These are phyloP conservation scores for Calonectria montana DNA, from an alignment of 2,329 filamentous ascomycete genomes.

Conservation along the genomic window DNA sequence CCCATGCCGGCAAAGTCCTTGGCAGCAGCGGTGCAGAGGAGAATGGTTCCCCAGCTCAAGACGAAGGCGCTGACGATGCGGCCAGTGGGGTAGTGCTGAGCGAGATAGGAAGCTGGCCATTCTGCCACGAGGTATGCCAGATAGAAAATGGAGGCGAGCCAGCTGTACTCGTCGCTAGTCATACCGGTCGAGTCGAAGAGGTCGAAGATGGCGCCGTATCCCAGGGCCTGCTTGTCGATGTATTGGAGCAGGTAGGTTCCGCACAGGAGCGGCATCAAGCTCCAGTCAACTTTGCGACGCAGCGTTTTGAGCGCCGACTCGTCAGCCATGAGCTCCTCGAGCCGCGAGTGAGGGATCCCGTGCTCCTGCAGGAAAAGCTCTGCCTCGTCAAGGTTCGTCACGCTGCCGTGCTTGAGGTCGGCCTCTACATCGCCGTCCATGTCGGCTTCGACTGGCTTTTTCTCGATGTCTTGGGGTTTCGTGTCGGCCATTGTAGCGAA, in stretches of 20 bases:
- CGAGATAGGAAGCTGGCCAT: slow-evolving; percentile 50
- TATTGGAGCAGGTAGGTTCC: slow-evolving; percentile 64
- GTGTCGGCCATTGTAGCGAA: slow-evolving; percentile 28
- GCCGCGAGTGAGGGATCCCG: slow-evolving; percentile 36
- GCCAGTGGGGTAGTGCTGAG: slow-evolving; percentile 49
- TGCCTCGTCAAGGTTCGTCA: slow-evolving; percentile 42
- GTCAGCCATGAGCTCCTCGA: slow-evolving; percentile 40
- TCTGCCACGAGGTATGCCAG: slow-evolving; percentile 60
- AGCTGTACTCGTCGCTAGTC: slow-evolving; percentile 59
- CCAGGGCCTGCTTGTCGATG: slow-evolving; percentile 66
- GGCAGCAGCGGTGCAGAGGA: slow-evolving; percentile 57
- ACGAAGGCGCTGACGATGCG: slow-evolving; percentile 50
- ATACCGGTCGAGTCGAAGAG: slow-evolving; percentile 62
- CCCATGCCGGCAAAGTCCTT: slow-evolving; percentile 57
- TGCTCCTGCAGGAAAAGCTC: slow-evolving; percentile 42
- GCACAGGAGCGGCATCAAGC: slow-evolving; percentile 63
- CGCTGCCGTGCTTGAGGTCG: slow-evolving; percentile 37
- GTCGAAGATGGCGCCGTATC: slow-evolving; percentile 67
- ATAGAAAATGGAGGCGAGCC: slow-evolving; percentile 68
- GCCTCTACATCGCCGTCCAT: slow-evolving; percentile 35
- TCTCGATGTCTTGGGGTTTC: slow-evolving; percentile 36
- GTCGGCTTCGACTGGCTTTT: slow-evolving; percentile 36
- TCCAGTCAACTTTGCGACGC: slow-evolving; percentile 59
- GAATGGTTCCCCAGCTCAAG: slow-evolving; percentile 51
- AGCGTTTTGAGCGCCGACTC: slow-evolving; percentile 41